Evolutionary conservation across 148 eudicot species (phyloP).

Genomic region (Amaranthus cruentus): DNA sequence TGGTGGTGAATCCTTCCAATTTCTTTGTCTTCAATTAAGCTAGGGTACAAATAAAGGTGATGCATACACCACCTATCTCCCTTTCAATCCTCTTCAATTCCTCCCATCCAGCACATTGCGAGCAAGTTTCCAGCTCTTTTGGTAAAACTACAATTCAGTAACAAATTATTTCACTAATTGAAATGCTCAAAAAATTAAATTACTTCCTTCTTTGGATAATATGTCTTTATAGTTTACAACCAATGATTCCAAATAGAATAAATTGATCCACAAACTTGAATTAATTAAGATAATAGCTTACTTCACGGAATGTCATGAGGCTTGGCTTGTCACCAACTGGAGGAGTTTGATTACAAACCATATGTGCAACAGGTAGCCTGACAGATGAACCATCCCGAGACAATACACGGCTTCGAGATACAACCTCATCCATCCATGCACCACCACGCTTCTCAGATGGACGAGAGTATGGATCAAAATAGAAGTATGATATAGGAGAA

Average conservation of each 20-base stretch:
- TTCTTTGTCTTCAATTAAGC: no score
- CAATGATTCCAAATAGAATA: background rate
- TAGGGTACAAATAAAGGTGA: no score
- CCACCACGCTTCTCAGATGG: constrained; percentile 97
- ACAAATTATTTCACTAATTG: background rate
- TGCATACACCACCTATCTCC: no score
- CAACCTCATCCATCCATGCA: constrained; percentile 98
- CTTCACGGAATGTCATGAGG: constrained; percentile 98
- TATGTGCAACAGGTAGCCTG: constrained; percentile 94
- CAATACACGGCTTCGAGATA: constrained; percentile 78
- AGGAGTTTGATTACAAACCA: constrained; percentile 99
- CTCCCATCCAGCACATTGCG: no score
- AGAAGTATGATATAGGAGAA: constrained; percentile 72
- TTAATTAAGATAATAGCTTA: constrained; percentile 30
- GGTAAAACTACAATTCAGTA: background rate
- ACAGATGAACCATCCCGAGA: constrained; percentile 69
- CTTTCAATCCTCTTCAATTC: no score
- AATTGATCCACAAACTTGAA: background rate
- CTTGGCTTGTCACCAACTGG: constrained; percentile 97
- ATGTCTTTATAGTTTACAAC: background rate
- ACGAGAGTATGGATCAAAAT: constrained; percentile 98
- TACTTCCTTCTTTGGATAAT: background rate
- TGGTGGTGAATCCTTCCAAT: no score
- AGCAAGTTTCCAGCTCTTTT: background rate
- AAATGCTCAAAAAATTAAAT: background rate